Evolutionary conservation across 176 grass and related monocot genomes (phyloP).

Genomic region (Oryza officinalis): DNA sequence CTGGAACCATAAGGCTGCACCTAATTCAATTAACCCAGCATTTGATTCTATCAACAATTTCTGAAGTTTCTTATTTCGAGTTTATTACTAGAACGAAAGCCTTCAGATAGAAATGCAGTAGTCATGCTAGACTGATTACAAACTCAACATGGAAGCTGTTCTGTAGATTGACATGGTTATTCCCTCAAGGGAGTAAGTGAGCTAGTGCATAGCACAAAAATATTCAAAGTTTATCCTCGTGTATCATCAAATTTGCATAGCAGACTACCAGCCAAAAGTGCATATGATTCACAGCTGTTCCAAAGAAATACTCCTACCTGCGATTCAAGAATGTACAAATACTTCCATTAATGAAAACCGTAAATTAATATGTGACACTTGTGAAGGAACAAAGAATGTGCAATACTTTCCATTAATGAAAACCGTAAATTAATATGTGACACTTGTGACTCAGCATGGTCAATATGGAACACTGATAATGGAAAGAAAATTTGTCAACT

Average conservation of each 20-base stretch:
- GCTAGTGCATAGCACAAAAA: constrained; percentile 15
- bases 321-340: constrained; percentile 13
- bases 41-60: constrained; percentile 5
- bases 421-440: neutral
- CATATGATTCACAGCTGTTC: neutral
- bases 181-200: neutral
- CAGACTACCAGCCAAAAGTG: neutral
- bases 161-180: neutral
- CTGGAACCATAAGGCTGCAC: neutral
- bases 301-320: neutral
- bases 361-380: no score
- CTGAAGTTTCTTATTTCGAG: neutral
- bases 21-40: neutral
- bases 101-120: neutral
- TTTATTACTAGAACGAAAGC: constrained; percentile 8
- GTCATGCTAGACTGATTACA: neutral
- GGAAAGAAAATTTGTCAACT: neutral
- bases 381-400: no score
- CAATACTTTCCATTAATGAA: neutral
- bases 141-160: neutral
- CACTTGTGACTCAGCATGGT: neutral
- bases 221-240: neutral
- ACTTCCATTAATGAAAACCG: neutral
- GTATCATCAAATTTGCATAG: neutral
- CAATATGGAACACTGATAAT: neutral